Evolutionary conservation across 2,329 filamentous ascomycete species (phyloP), one percentile per base, ranked within the genome.

Genomic region (Colletotrichum aenigma): DNA sequence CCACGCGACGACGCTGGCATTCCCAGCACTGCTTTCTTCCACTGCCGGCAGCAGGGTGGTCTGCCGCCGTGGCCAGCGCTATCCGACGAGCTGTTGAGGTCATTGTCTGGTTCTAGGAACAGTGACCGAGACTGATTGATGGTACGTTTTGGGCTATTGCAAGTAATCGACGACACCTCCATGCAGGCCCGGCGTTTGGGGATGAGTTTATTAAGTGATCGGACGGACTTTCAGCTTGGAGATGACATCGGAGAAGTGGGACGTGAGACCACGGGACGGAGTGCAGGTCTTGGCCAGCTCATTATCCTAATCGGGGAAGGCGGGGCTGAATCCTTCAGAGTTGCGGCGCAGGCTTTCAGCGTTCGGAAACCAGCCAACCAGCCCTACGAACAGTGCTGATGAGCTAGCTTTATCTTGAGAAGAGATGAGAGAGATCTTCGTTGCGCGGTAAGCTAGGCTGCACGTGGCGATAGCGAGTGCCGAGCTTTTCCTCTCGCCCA

Each of bases 1-100:
- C 84, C 8, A 86, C 74, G 18, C 81, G 78, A 3, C 84, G 84
- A 16, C 85, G 82, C 30, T 80, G 83, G 73, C 85, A 87, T 76
- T 86, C 85, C 86, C 85, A 87, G 76, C 85, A 87, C 61, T 85
- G 83, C 34, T 78, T 79, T 3, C 74, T 56, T n/a, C 66, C 66
- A 26, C 21, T 48, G 6, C 66, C 56, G 5, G n/a, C 21, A 0
- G 52, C n/a, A 58, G 66, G 26, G n/a, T 10, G 7, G 16, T 32
- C 26, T 64, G 64, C 28, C 4, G 26, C 36, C n/a, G 28, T 18
- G 48, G 55, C 38, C 32, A 60, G 38, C 8, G 56, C 70, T 48
- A 67, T 10, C 7, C 28, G 26, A 48, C 43, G 58, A 7, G 70
- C 43, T 13, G 28, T 32, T 9, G 30, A 32, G 8, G 28, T 62